A percentile compares a stretch with the other conserved stretches of the same genome.
These are phyloP conservation scores for Lactarius sp. DNA, from an alignment of 768 basidiomycete genomes.

Conservation along the genomic window DNA sequence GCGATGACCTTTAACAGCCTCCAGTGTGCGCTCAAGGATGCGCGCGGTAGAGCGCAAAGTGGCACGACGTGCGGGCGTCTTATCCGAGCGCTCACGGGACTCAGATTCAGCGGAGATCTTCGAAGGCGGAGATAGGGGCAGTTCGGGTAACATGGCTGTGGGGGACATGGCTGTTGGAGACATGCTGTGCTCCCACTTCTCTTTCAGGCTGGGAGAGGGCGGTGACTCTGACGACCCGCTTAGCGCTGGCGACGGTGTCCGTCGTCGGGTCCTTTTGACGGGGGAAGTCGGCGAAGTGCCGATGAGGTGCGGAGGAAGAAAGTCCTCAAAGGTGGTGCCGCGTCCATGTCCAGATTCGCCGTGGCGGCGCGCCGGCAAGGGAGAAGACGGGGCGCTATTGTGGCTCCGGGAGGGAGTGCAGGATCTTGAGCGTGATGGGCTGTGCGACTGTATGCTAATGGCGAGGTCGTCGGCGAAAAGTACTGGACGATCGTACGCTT, in stretches of 20 bases:
- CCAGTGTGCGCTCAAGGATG: slow-evolving; percentile 6
- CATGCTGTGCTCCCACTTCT: background rate
- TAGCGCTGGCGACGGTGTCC: background rate
- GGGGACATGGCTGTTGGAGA: background rate
- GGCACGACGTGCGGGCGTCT: background rate
- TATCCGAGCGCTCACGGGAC: background rate
- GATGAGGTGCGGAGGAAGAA: slow-evolving; percentile 17
- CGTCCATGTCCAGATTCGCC: background rate
- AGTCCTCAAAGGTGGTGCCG: slow-evolving; percentile 17
- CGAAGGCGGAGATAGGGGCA: background rate
- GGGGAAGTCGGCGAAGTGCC: background rate
- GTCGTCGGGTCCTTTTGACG: background rate
- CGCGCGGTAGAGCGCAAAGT: slow-evolving; percentile 2
- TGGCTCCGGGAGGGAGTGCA: background rate
- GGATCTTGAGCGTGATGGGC: background rate
- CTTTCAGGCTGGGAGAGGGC: background rate
- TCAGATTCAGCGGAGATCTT: background rate
- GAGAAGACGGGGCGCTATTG: background rate
- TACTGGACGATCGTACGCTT: slow-evolving; percentile 20
- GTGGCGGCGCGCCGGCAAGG: background rate
- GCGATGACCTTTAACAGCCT: background rate
- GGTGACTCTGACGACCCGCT: background rate
- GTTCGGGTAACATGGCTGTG: background rate
- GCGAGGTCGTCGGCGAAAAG: slow-evolving; percentile 9
- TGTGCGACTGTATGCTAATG: background rate